Conservation (phyloP, 2,329 filamentous ascomycete genomes). For the Neofusicoccum ribis region DNA sequence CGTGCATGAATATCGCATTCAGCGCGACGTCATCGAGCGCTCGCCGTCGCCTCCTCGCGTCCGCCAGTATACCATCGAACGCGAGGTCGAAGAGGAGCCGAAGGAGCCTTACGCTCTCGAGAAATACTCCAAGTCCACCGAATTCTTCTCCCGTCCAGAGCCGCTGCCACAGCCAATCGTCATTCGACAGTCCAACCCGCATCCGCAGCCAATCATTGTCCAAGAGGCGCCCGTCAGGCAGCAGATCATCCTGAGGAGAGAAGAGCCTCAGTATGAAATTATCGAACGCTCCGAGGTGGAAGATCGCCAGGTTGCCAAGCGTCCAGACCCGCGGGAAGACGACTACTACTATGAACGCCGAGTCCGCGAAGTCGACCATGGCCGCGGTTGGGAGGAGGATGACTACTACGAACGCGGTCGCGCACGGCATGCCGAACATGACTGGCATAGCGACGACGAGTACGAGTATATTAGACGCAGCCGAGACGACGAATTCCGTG, state of each 20-base stretch:
- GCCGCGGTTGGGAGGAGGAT: constrained; percentile 40
- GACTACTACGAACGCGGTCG: constrained; percentile 39
- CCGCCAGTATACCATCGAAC: constrained; percentile 39
- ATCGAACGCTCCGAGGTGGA: constrained; percentile 60
- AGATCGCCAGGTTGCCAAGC: constrained; percentile 47
- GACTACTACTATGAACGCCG: constrained; percentile 64
- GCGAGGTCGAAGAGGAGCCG: constrained; percentile 47
- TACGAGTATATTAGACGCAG: constrained; percentile 60
- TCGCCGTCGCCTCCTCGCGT: constrained; percentile 44
- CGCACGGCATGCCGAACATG: constrained; percentile 34
- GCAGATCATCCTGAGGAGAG: constrained; percentile 50
- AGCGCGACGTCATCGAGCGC: constrained; percentile 50
- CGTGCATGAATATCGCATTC: constrained; percentile 52
- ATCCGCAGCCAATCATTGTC: constrained; percentile 56
- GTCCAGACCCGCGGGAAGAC: constrained; percentile 48
- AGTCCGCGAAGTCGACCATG: constrained; percentile 55
- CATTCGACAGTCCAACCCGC: constrained; percentile 48
- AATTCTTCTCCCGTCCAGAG: constrained; percentile 52
- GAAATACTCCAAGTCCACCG: constrained; percentile 54
- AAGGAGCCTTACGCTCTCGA: constrained; percentile 46
- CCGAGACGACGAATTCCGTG: constrained; percentile 37
- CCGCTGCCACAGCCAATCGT: constrained; percentile 47
- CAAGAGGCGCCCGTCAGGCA: constrained; percentile 50
- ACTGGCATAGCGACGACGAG: constrained; percentile 59
- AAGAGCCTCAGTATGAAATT: constrained; percentile 61